Percentiles rank a stretch among this genome's conserved stretches.
These are phyloP conservation scores for Penicillium goetzii DNA, from an alignment of 495 filamentous ascomycete genomes.

Conservation along the genomic window DNA sequence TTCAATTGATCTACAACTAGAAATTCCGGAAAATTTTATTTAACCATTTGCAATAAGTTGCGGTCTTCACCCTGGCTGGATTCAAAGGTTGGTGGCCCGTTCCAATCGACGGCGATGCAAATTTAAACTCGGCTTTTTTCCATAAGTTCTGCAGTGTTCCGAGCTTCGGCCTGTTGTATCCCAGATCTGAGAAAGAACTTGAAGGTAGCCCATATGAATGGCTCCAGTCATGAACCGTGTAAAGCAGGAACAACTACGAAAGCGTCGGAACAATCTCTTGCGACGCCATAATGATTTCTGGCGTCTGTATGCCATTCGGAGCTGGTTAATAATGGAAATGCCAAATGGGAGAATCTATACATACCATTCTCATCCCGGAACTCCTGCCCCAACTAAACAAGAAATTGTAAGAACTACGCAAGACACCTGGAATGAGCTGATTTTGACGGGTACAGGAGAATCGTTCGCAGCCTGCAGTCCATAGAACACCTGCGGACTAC, in stretches of 20 bases:
- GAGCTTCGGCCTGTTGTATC: too few relatives aligned
- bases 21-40: too few relatives aligned
- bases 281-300: constrained; percentile 25
- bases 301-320: constrained; percentile 22
- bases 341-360: constrained; percentile 10
- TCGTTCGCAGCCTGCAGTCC: neutral
- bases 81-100: too few relatives aligned
- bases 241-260: constrained; percentile 27
- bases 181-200: too few relatives aligned
- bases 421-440: neutral
- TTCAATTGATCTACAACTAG: too few relatives aligned
- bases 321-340: constrained; percentile 15
- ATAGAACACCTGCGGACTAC: neutral
- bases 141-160: too few relatives aligned
- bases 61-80: too few relatives aligned
- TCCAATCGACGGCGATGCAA: too few relatives aligned
- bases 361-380: constrained; percentile 13
- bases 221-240: constrained; percentile 5
- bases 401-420: constrained; percentile 1
- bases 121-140: too few relatives aligned
- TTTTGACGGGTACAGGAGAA: neutral
- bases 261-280: constrained; percentile 26
- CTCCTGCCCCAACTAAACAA: neutral
- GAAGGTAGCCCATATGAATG: neutral
- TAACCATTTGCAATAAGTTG: too few relatives aligned